Evolutionary conservation across 2,329 filamentous ascomycete species (phyloP).

Genomic region (Fonsecaea multimorphosa): DNA sequence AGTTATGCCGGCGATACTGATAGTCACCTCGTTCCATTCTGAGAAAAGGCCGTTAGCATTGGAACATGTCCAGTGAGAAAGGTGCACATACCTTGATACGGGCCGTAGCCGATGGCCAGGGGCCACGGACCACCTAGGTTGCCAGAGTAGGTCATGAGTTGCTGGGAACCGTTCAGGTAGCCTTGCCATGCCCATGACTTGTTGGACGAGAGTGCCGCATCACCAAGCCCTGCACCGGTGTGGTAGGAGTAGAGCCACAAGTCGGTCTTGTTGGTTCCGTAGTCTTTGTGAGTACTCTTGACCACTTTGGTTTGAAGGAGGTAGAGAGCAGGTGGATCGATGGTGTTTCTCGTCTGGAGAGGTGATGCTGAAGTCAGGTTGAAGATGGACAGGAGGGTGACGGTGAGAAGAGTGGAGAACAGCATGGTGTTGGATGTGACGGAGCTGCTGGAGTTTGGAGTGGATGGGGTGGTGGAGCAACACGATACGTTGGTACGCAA

Average conservation of each 20-base stretch:
- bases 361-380: conserved; percentile 26
- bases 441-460: not conserved
- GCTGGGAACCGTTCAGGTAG: conserved; percentile 37
- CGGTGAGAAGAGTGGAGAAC: conserved; percentile 25
- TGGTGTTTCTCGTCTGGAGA: conserved; percentile 30
- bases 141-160: conserved; percentile 34
- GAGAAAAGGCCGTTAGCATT: conserved; percentile 14
- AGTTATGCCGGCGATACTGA: conserved; percentile 32
- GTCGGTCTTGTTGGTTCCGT: conserved; percentile 37
- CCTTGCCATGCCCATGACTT: conserved; percentile 32
- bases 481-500: not conserved
- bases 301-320: conserved; percentile 36
- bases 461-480: not conserved
- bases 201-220: conserved; percentile 34
- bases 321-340: conserved; percentile 31
- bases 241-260: conserved; percentile 39
- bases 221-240: conserved; percentile 39
- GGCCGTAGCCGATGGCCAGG: conserved; percentile 24
- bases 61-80: not conserved
- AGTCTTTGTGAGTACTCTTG: conserved; percentile 31
- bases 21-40: conserved; percentile 36
- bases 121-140: conserved; percentile 38
- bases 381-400: conserved; percentile 21
- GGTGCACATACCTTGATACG: conserved; percentile 35
- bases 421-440: conserved; percentile 31